These are phyloP conservation scores for Plasmopara muralis DNA, from an alignment of 352 stramenopile genomes.

Conservation along the genomic window DNA sequence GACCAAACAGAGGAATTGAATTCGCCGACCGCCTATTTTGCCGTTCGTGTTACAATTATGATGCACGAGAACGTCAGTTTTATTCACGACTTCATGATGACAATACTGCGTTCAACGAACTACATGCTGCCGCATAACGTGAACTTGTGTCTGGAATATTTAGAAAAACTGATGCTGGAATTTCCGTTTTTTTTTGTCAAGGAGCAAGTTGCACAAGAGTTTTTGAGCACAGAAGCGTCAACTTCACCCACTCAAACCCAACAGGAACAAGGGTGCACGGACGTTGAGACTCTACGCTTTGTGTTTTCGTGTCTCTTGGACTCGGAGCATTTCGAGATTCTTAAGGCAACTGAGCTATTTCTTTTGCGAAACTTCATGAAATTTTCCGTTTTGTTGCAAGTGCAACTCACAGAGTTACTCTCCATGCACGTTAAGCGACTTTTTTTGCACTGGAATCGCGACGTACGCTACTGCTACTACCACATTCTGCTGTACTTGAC, in stretches of 20 bases:
- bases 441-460: slow-evolving; percentile 79
- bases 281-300: slow-evolving; percentile 34
- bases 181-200: slow-evolving; percentile 61
- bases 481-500: slow-evolving; percentile 77
- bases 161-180: slow-evolving; percentile 46
- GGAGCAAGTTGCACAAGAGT: slow-evolving; percentile 17
- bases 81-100: slow-evolving; percentile 54
- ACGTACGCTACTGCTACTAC: slow-evolving; percentile 82
- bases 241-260: slow-evolving; percentile 14
- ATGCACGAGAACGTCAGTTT: slow-evolving; percentile 40
- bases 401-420: slow-evolving; percentile 42
- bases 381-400: slow-evolving; percentile 52
- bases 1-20: slow-evolving; percentile 22
- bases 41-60: slow-evolving; percentile 49
- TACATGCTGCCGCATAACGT: slow-evolving; percentile 66
- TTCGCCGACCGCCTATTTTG: slow-evolving; percentile 37
- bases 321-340: slow-evolving; percentile 68
- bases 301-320: slow-evolving; percentile 57
- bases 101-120: slow-evolving; percentile 56
- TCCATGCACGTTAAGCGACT: slow-evolving; percentile 47
- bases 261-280: slow-evolving; percentile 16
- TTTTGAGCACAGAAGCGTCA: slow-evolving; percentile 15
- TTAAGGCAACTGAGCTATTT: slow-evolving; percentile 63
- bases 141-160: slow-evolving; percentile 55
- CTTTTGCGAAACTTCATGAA: slow-evolving; percentile 52